Evolutionary conservation across 371 early-diverging fungal species (phyloP).

Genomic region (Mortierella sp.): DNA sequence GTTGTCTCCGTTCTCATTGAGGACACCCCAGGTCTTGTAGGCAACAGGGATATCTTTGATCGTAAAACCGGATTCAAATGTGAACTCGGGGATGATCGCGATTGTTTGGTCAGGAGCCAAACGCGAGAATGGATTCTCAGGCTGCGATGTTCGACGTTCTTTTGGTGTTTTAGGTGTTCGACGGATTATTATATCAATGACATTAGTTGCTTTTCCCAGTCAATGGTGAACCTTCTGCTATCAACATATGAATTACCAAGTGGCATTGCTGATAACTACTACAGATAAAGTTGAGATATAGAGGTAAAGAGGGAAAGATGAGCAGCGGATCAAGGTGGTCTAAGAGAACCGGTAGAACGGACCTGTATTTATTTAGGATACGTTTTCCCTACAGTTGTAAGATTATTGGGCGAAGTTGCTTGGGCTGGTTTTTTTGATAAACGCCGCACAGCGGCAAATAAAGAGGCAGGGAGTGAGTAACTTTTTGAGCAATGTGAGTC

Average conservation of each 20-base stretch:
- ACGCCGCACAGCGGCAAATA: neutral
- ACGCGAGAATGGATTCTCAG: slow-evolving; percentile 64
- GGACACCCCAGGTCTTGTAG: slow-evolving; percentile 95
- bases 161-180: neutral
- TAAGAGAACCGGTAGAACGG: no score
- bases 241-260: slow-evolving; percentile 10
- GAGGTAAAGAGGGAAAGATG: no score
- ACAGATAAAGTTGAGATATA: no score
- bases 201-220: neutral
- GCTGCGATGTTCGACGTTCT: slow-evolving; percentile 35
- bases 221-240: no score
- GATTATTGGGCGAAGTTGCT: neutral
- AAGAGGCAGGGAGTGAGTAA: neutral
- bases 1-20: slow-evolving; percentile 82
- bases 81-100: slow-evolving; percentile 74
- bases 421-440: neutral
- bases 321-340: no score
- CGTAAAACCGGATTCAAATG: slow-evolving; percentile 79
- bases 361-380: no score
- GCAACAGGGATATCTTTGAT: slow-evolving; percentile 87
- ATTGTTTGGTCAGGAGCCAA: slow-evolving; percentile 80
- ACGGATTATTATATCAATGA: neutral
- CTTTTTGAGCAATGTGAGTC: neutral
- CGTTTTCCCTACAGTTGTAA: no score
- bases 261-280: no score